phyloP scores from a whole-genome alignment of 176 grass and related monocot species.

The Carex kokanica region DNA sequence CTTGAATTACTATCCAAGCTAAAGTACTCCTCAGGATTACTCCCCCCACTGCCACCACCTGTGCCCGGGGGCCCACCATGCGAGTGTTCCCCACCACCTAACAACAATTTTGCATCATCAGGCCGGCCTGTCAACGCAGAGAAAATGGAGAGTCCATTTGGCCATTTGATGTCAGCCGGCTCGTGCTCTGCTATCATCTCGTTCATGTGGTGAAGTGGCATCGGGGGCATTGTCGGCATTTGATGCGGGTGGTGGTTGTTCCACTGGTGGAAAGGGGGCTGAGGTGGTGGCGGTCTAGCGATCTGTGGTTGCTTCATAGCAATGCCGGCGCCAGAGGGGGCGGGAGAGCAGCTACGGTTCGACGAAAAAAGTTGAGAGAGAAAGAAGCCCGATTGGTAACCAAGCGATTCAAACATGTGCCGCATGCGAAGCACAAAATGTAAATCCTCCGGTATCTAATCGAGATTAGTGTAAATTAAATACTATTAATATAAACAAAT shows the following conservation, averaged over 20 bases:
- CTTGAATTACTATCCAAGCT: constrained; percentile 78
- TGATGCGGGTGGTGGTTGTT: constrained; percentile 50
- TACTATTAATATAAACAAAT: background rate
- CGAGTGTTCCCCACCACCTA: constrained; percentile 30
- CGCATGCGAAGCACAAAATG: constrained; percentile 98
- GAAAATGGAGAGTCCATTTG: constrained; percentile 94
- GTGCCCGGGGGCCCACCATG: constrained; percentile 36
- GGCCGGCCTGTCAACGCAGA: constrained; percentile 77
- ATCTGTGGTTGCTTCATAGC: constrained; percentile 57
- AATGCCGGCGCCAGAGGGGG: constrained; percentile 36
- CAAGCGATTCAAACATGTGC: constrained; percentile 96
- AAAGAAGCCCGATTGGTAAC: constrained; percentile 97
- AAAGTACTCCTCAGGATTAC: constrained; percentile 66
- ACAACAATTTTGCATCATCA: constrained; percentile 78
- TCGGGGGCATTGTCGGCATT: constrained; percentile 36
- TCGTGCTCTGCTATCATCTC: constrained; percentile 51
- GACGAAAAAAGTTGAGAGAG: constrained; percentile 98
- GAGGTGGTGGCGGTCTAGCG: constrained; percentile 36
- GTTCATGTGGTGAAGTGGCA: constrained; percentile 47
- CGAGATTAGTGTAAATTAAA: background rate
- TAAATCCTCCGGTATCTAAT: constrained; percentile 92
- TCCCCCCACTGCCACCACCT: constrained; percentile 28
- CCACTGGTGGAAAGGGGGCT: constrained; percentile 36
- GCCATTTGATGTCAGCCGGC: constrained; percentile 65
- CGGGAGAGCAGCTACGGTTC: constrained; percentile 47